phyloP scores from a whole-genome alignment of 1,139 yeast genomes.

The Kurtzmaniella quercitrusa region DNA sequence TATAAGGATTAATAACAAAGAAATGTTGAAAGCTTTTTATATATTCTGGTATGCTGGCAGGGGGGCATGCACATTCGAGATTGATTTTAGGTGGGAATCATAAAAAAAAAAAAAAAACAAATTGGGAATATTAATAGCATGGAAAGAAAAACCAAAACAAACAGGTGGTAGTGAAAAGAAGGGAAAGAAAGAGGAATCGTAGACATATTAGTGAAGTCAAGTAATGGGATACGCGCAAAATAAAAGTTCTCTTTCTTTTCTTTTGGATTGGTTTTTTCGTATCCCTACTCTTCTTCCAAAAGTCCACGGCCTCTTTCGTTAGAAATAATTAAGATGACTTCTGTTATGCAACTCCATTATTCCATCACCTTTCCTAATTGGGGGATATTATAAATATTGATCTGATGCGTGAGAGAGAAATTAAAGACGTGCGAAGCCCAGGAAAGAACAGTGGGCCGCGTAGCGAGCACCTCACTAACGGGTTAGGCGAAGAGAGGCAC shows the following conservation, averaged over 20 bases:
- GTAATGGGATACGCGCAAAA: too few species aligned
- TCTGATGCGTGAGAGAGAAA: neutral
- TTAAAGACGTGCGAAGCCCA: neutral
- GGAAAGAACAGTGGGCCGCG: neutral
- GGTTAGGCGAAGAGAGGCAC: too few species aligned
- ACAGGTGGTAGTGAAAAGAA: too few species aligned
- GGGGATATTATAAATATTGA: neutral
- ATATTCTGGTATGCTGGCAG: neutral
- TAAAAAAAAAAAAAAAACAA: neutral
- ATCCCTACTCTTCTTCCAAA: too few species aligned
- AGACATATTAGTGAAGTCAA: too few species aligned
- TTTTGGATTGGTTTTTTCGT: too few species aligned
- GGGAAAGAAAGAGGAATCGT: too few species aligned
- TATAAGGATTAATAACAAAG: neutral
- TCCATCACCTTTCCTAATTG: neutral
- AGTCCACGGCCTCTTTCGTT: neutral
- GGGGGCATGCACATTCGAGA: conserved; percentile 1
- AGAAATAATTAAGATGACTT: neutral
- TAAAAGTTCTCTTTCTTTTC: too few species aligned
- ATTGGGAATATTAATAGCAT: neutral
- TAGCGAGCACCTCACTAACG: neutral
- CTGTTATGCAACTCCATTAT: neutral
- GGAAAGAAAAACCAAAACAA: neutral
- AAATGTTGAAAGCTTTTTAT: neutral
- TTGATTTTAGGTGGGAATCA: neutral